phyloP scores from a whole-genome alignment of 805 yeast genomes.

The Clavispora vitiphila region DNA sequence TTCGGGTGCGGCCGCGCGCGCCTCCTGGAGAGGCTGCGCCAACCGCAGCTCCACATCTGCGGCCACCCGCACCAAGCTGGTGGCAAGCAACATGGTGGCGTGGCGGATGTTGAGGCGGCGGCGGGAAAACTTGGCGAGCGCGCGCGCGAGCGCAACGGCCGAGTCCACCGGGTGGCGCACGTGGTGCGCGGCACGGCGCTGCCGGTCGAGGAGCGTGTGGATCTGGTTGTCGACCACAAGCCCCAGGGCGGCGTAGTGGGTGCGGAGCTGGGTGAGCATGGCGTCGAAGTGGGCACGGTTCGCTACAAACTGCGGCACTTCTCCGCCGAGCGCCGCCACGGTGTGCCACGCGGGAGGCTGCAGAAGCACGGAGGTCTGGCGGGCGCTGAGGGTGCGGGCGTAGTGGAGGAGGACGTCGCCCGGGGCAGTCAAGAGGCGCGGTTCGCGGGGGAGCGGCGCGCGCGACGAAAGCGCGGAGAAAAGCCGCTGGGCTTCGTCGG shows the following conservation, averaged over 20 bases:
- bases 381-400: slow-evolving; percentile 27
- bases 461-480: slow-evolving; percentile 24
- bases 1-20: background rate
- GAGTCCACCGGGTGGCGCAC: background rate
- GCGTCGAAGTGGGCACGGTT: slow-evolving; percentile 33
- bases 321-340: slow-evolving; percentile 15
- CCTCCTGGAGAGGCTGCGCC: background rate
- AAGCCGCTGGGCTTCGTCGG: slow-evolving; percentile 6
- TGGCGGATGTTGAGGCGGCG: background rate
- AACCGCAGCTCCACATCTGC: background rate
- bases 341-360: slow-evolving; percentile 3
- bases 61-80: background rate
- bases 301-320: slow-evolving; percentile 17
- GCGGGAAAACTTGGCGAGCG: background rate
- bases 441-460: slow-evolving; percentile 24
- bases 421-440: slow-evolving; percentile 26
- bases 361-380: slow-evolving; percentile 10
- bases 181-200: background rate
- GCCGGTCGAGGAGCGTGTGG: background rate
- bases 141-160: background rate
- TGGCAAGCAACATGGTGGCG: slow-evolving; percentile 1
- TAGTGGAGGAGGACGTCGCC: slow-evolving; percentile 31
- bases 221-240: background rate
- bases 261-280: slow-evolving; percentile 29
- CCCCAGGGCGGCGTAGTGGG: slow-evolving; percentile 3